Evolutionary conservation across 2,329 filamentous ascomycete genomes (phyloP).

Genomic region (Phyllosticta citriasiana): DNA sequence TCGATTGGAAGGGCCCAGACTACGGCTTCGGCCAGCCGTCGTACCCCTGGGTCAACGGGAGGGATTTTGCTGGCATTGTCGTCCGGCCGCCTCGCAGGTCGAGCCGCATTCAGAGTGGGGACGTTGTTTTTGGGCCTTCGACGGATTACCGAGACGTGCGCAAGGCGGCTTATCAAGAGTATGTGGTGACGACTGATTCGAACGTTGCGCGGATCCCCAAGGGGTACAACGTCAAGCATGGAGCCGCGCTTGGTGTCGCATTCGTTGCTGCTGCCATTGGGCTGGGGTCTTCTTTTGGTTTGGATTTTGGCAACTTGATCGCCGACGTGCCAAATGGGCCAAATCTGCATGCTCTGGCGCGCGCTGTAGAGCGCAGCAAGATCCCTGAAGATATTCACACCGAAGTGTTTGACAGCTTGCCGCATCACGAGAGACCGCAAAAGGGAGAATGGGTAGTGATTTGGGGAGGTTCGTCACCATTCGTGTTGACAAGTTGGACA

Average conservation of each 20-base stretch:
- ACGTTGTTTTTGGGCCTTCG: slow-evolving; percentile 48
- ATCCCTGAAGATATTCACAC: slow-evolving; percentile 52
- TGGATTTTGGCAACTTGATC: slow-evolving; percentile 46
- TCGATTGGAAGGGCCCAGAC: slow-evolving; percentile 66
- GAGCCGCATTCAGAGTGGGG: slow-evolving; percentile 35
- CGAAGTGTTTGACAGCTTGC: slow-evolving; percentile 51
- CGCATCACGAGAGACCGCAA: slow-evolving; percentile 42
- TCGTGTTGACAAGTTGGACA: not conserved
- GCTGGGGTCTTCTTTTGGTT: slow-evolving; percentile 58
- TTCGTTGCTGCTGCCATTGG: slow-evolving; percentile 60
- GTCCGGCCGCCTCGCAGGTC: slow-evolving; percentile 31
- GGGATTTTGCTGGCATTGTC: slow-evolving; percentile 57
- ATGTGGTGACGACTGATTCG: slow-evolving; percentile 53
- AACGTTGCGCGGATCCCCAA: slow-evolving; percentile 55
- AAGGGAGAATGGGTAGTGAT: slow-evolving; percentile 61
- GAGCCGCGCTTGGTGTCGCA: slow-evolving; percentile 57
- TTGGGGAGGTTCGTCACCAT: slow-evolving; percentile 47
- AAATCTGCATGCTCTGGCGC: slow-evolving; percentile 46
- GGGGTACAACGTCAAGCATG: slow-evolving; percentile 40
- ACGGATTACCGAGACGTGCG: slow-evolving; percentile 65
- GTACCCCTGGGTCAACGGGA: slow-evolving; percentile 58
- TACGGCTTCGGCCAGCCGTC: slow-evolving; percentile 60
- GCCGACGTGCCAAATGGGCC: slow-evolving; percentile 38
- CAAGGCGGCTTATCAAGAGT: slow-evolving; percentile 64
- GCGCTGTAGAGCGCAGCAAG: slow-evolving; percentile 33